Evolutionary conservation across 2,329 filamentous ascomycete species (phyloP), one percentile per base, ranked within the genome.

Genomic region (Exophiala sideris): DNA sequence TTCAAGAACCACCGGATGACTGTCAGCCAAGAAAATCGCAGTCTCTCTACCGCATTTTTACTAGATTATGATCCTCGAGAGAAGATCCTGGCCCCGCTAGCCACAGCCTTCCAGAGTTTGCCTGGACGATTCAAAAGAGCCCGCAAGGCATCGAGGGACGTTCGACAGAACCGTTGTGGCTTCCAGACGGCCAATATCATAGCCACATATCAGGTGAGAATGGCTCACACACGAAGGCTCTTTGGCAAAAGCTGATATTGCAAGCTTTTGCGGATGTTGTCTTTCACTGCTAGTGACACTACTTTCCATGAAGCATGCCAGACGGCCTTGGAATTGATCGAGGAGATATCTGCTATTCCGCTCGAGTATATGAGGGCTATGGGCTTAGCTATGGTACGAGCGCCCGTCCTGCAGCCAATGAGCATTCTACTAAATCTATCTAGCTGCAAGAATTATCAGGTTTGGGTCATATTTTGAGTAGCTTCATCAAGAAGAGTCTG

Each of bases 381-480:
- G 49, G 41, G 52, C 14, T 33, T 51, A 14, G 41, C 47, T 24
- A 55, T 55, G 52, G 47, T 51, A 24, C 11, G 42, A 9, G 4
- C 12, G 3, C n/a, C 32, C 35, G 11, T 46, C 20, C 14, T 45
- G 8, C 7, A 3, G 5, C 5, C 5, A 36, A 21, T 21, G 20
- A 10, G 9, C 18, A 29, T 8, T 8, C 18, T 10, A 12, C 16
- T 44, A 3, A 48, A 9, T 11, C 24, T 29, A 33, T 54, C 32
- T 47, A 55, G 52, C 34, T 55, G 34, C 52, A 55, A 35, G 52
- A 55, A 36, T 33, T 55, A 11, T 36, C 52, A 18, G 52, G 52
- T 6, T 33, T 55, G n/a, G 52, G 52, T 41, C 52, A 55, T 20
- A 55, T 55, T 20, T 39, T 55, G 11, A 51, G 47, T 35, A 50